Percentiles rank a stretch among this genome's conserved stretches.
Conservation (phyloP, 2,329 filamentous ascomycete genomes). For the Fusarium pseudoanthophilum region DNA sequence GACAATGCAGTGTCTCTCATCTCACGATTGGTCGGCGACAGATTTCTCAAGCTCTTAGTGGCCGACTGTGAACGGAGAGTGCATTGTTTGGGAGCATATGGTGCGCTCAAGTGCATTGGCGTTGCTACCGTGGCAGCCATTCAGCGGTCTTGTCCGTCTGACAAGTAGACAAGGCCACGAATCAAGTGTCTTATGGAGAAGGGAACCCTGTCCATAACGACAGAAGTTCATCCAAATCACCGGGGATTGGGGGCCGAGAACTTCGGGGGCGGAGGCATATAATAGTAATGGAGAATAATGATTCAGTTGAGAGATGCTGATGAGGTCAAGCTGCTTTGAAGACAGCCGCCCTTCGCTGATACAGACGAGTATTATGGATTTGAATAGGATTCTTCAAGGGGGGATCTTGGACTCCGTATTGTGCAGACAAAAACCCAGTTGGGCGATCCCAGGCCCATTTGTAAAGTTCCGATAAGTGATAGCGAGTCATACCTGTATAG, state of each 20-base stretch:
- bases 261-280: constrained; percentile 15
- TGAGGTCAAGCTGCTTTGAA: neutral
- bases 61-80: constrained; percentile 18
- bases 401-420: neutral
- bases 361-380: constrained; percentile 9
- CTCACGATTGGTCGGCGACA: constrained; percentile 28
- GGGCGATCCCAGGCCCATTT: neutral
- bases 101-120: constrained; percentile 39
- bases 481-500: too few species aligned
- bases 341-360: neutral
- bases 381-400: neutral
- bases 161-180: constrained; percentile 41
- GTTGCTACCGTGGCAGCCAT: constrained; percentile 39
- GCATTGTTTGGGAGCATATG: constrained; percentile 31
- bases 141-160: constrained; percentile 28
- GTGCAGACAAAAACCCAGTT: neutral
- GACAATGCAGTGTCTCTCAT: constrained; percentile 14
- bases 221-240: constrained; percentile 21
- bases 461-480: neutral
- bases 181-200: constrained; percentile 16
- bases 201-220: constrained; percentile 25
- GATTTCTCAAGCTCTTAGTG: constrained; percentile 31
- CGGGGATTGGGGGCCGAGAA: constrained; percentile 38
- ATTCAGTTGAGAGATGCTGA: neutral
- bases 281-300: neutral